Evolutionary conservation across 306 rosid species (phyloP), one percentile per base, ranked within the genome.

Genomic region (Senna siamea): DNA sequence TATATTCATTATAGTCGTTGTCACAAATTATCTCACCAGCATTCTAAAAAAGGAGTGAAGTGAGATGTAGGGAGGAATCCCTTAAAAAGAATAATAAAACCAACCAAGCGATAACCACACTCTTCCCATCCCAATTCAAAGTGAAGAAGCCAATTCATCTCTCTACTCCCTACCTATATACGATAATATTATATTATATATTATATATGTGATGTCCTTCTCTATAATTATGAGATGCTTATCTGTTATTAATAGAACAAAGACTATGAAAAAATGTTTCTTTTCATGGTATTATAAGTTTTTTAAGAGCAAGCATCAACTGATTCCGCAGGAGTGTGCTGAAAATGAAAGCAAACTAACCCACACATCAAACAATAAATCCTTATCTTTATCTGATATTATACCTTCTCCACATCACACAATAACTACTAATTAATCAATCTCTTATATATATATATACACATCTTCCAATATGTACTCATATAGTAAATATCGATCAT

Each of bases 301-400:
- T 66, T 66, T 84, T 75, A 77, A 58, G 76, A 71, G 69, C 80
- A 68, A 63, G 60, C 85, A 82, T 63, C 35, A 50, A 61, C 88
- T 84, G 81, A 70, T 72, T 74, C 32, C 72, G 72, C 78, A 82
- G 72, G 87, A 90, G 84, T 87, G 82, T 74, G 61, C 70, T 74
- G 90, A 90, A 82, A 87, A 79, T 65, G 88, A 87, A 82, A 80
- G 81, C 70, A 37, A 37, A 1, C 47, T 41, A 10, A 9, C 76
- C 78, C 72, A 15, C 68, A 70, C 70, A 57, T 0, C 37, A 59
- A 41, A 32, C 41, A 35, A n/a, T 6, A 13, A 64, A 44, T 40
- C 53, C 41, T 26, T 26, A 34, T 1, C 41, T 41, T 30, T 1
- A 5, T 61, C 54, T 26, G 1, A 26, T 26, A 26, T 26, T 26